A percentile compares a stretch with the other conserved stretches of the same genome.
phyloP scores from a whole-genome alignment of 108 stramenopile species.

The Cyclotella atomus region DNA sequence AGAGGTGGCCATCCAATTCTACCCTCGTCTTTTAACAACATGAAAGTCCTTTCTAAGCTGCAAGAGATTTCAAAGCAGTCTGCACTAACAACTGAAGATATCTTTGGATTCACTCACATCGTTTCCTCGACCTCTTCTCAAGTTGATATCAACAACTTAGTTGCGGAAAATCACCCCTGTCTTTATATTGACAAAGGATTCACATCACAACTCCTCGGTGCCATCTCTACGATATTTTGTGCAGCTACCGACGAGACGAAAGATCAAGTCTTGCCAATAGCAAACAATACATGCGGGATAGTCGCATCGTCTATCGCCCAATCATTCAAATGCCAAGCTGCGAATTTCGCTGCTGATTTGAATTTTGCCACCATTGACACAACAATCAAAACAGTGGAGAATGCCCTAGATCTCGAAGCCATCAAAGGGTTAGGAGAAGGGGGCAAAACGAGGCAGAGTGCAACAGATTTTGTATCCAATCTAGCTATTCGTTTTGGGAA shows the following conservation, averaged over 20 bases:
- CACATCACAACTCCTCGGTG: slow-evolving; percentile 68
- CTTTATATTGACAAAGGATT: slow-evolving; percentile 56
- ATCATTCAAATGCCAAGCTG: slow-evolving; percentile 9
- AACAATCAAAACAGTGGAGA: slow-evolving; percentile 68
- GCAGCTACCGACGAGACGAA: slow-evolving; percentile 72
- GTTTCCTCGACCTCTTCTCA: slow-evolving; percentile 21
- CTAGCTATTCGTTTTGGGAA: slow-evolving; percentile 51
- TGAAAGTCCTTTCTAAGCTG: slow-evolving; percentile 50
- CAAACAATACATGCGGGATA: slow-evolving; percentile 24
- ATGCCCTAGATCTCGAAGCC: slow-evolving; percentile 55
- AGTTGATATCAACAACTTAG: slow-evolving; percentile 51
- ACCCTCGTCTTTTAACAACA: slow-evolving; percentile 59
- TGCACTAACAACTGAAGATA: slow-evolving; percentile 40
- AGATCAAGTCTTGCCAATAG: slow-evolving; percentile 15
- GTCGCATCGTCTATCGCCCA: slow-evolving; percentile 20
- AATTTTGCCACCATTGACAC: slow-evolving; percentile 60
- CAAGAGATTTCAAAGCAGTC: slow-evolving; percentile 48
- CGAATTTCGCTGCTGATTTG: slow-evolving; percentile 35
- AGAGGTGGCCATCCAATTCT: slow-evolving; percentile 70
- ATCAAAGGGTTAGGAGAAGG: slow-evolving; percentile 46
- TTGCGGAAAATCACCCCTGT: slow-evolving; percentile 58
- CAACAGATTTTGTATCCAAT: slow-evolving; percentile 33
- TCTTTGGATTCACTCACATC: slow-evolving; percentile 51
- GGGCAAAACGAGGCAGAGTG: slow-evolving; percentile 10
- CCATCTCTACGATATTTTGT: slow-evolving; percentile 79